These are phyloP conservation scores for Anthracocystis panici-leucophaei DNA, from an alignment of 1,284 basidiomycete species.

Conservation along the genomic window DNA sequence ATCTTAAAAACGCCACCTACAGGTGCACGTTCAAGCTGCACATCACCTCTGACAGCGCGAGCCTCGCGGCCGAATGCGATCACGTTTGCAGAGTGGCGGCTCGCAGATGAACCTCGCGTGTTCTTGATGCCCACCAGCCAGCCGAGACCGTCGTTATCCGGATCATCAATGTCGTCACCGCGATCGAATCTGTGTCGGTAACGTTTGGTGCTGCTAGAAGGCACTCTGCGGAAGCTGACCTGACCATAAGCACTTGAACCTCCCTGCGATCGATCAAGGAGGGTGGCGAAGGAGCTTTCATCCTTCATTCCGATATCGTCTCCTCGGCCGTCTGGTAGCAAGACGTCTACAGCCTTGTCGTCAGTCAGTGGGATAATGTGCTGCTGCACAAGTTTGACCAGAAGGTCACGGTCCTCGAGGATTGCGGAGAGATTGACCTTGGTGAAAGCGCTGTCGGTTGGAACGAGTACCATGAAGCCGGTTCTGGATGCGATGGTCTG, in stretches of 20 bases:
- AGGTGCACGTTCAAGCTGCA: slow-evolving; percentile 12
- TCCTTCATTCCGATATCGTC: slow-evolving; percentile 52
- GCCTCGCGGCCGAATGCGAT: slow-evolving; percentile 85
- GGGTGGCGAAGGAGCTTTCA: slow-evolving; percentile 40
- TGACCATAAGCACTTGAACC: slow-evolving; percentile 56
- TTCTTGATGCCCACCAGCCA: slow-evolving; percentile 91
- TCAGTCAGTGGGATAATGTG: slow-evolving; percentile 82
- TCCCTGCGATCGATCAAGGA: slow-evolving; percentile 56
- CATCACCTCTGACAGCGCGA: slow-evolving; percentile 36
- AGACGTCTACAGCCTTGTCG: slow-evolving; percentile 26
- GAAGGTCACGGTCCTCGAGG: slow-evolving; percentile 71
- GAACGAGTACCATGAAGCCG: slow-evolving; percentile 77
- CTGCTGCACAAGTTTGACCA: slow-evolving; percentile 82
- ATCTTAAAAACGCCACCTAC: slow-evolving; percentile 83
- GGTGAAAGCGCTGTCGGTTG: slow-evolving; percentile 91
- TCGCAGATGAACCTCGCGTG: slow-evolving; percentile 79
- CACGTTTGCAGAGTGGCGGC: slow-evolving; percentile 80
- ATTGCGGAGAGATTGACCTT: slow-evolving; percentile 85
- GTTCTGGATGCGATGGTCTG: slow-evolving; percentile 8
- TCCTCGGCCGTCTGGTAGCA: slow-evolving; percentile 35
- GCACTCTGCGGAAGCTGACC: slow-evolving; percentile 54
- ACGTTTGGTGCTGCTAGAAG: slow-evolving; percentile 12
- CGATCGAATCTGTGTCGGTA: slow-evolving; percentile 4
- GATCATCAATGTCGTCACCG: neutral
- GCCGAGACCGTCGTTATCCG: slow-evolving; percentile 71